A percentile compares a stretch with the other conserved stretches of the same genome.
phyloP scores from a whole-genome alignment of 2,329 filamentous ascomycete genomes.

The Fusarium sp. region DNA sequence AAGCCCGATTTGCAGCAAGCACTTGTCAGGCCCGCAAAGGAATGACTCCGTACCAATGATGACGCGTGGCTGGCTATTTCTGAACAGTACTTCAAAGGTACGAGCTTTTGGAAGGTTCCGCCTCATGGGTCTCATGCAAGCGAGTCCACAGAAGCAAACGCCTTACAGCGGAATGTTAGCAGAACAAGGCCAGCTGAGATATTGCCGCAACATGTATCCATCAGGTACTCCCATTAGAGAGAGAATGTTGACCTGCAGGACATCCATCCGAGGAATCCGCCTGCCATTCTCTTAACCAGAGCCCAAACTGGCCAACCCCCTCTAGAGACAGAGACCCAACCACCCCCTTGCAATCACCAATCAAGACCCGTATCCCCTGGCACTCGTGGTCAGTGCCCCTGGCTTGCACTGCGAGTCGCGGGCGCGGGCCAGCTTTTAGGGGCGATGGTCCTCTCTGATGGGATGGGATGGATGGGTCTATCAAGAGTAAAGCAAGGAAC shows the following conservation, averaged over 20 bases:
- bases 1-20: slow-evolving; percentile 30
- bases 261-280: slow-evolving; percentile 33
- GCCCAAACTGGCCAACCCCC: slow-evolving; percentile 34
- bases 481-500: slow-evolving; percentile 35
- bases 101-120: slow-evolving; percentile 13
- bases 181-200: slow-evolving; percentile 27
- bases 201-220: slow-evolving; percentile 5
- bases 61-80: slow-evolving; percentile 37
- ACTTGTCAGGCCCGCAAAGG: slow-evolving; percentile 16
- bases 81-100: slow-evolving; percentile 21
- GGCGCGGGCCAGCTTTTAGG: slow-evolving; percentile 29
- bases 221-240: slow-evolving; percentile 9
- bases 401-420: slow-evolving; percentile 34
- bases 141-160: background rate
- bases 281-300: slow-evolving; percentile 20
- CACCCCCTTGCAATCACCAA: slow-evolving; percentile 16
- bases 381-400: slow-evolving; percentile 27
- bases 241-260: slow-evolving; percentile 6
- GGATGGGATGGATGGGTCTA: slow-evolving; percentile 28
- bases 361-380: slow-evolving; percentile 24
- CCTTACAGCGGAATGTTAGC: background rate
- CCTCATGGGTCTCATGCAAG: background rate
- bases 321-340: slow-evolving; percentile 25
- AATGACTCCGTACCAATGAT: slow-evolving; percentile 37
- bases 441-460: slow-evolving; percentile 27